These are phyloP conservation scores for Entelexis paramagnoliae DNA, from an alignment of 1,139 yeast species.

Conservation along the genomic window DNA sequence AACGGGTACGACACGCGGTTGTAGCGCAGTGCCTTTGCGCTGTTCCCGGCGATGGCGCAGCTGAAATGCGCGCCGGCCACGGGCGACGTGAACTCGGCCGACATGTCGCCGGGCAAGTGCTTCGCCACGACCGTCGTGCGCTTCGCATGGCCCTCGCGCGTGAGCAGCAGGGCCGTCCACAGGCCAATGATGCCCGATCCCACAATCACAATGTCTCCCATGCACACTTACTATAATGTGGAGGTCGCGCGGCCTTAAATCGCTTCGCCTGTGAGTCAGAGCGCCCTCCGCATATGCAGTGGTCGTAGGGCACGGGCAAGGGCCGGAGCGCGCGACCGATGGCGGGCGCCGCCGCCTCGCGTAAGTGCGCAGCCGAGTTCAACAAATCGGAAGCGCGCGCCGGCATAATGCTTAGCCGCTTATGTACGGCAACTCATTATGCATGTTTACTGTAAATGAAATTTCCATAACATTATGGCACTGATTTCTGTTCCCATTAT, in stretches of 20 bases:
- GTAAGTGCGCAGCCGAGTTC: not conserved
- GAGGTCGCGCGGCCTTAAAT: too few relatives aligned
- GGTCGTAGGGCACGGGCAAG: too few relatives aligned
- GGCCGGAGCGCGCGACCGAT: too few relatives aligned
- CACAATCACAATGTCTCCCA: conserved; percentile 21
- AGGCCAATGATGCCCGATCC: conserved; percentile 65
- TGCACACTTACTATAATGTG: too few relatives aligned
- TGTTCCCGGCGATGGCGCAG: conserved; percentile 48
- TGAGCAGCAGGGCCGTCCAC: conserved; percentile 47
- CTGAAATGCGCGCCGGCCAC: conserved; percentile 45
- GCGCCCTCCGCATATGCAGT: not conserved
- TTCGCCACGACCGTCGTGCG: conserved; percentile 53
- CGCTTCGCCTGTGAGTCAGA: not conserved
- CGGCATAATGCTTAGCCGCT: too few relatives aligned
- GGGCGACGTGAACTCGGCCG: conserved; percentile 62
- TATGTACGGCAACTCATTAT: too few relatives aligned
- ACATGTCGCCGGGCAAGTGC: conserved; percentile 62
- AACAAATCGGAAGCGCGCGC: too few relatives aligned
- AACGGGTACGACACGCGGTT: conserved; percentile 49
- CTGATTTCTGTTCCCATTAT: too few relatives aligned
- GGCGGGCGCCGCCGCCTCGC: too few relatives aligned
- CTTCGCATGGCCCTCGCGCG: conserved; percentile 38
- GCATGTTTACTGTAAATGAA: too few relatives aligned
- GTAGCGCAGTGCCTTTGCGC: conserved; percentile 40
- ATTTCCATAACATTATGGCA: too few relatives aligned